Percentiles rank a stretch among this genome's conserved stretches.
phyloP scores from a whole-genome alignment of 495 filamentous ascomycete genomes.

The Tetracladium marchalianum region DNA sequence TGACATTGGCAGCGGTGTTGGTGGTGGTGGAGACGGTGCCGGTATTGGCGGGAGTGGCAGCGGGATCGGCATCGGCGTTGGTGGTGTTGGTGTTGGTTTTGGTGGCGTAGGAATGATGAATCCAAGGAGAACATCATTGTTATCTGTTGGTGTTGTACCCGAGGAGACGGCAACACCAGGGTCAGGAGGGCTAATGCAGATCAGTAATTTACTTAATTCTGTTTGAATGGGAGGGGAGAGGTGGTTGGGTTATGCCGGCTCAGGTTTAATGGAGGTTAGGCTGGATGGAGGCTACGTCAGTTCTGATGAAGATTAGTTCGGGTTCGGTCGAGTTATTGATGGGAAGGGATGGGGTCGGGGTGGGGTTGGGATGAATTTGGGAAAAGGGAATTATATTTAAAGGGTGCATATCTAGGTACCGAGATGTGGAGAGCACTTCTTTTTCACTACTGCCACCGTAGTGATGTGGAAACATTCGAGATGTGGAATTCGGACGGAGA shows the following conservation, averaged over 20 bases:
- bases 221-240: neutral
- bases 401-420: too few species aligned
- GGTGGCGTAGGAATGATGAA: neutral
- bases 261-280: neutral
- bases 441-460: too few species aligned
- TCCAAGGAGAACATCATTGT: neutral
- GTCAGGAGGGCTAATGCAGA: conserved; percentile 17
- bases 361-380: too few species aligned
- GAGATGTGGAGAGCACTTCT: too few species aligned
- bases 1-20: neutral
- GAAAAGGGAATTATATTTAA: too few species aligned
- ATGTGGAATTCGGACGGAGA: too few species aligned
- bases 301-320: neutral
- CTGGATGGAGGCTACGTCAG: neutral
- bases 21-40: neutral
- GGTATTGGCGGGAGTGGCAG: too few species aligned
- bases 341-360: neutral
- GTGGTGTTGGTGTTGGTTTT: neutral
- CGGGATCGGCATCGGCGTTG: neutral
- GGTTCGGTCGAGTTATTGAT: too few species aligned
- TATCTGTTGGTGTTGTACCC: neutral
- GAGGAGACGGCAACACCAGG: conserved; percentile 6
- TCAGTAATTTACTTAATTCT: conserved; percentile 17
- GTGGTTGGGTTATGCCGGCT: neutral
- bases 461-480: too few species aligned